These are phyloP conservation scores for Apophysomyces ossiformis DNA, from an alignment of 371 early-diverging fungal species.

Conservation along the genomic window DNA sequence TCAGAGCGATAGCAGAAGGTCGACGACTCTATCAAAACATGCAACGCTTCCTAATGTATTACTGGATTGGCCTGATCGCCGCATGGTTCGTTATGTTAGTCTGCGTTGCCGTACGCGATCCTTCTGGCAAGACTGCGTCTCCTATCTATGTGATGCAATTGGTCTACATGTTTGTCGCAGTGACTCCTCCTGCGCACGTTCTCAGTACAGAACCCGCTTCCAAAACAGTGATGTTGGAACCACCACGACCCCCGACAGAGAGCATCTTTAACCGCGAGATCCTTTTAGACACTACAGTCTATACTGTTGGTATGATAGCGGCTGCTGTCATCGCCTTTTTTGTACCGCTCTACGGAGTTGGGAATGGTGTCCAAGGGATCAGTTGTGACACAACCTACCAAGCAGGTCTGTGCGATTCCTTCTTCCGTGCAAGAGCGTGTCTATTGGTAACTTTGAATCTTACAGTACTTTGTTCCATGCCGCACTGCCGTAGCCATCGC, in stretches of 20 bases:
- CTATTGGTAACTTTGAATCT: constrained; percentile 65
- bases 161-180: constrained; percentile 31
- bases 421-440: constrained; percentile 71
- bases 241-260: constrained; percentile 75
- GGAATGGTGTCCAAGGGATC: constrained; percentile 59
- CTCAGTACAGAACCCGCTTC: constrained; percentile 84
- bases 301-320: constrained; percentile 19
- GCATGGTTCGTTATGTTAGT: constrained; percentile 62
- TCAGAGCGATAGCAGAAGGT: constrained; percentile 83
- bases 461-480: constrained; percentile 61
- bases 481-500: constrained; percentile 71
- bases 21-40: constrained; percentile 92
- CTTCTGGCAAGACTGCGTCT: constrained; percentile 76
- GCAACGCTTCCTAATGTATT: constrained; percentile 88
- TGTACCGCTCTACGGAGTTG: constrained; percentile 61
- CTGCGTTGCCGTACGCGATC: constrained; percentile 73
- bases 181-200: constrained; percentile 80
- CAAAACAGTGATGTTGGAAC: constrained; percentile 76
- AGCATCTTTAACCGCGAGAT: constrained; percentile 65
- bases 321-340: constrained; percentile 51
- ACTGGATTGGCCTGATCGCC: constrained; percentile 62
- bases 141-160: constrained; percentile 43
- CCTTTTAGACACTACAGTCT: constrained; percentile 35
- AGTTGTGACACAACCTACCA: constrained; percentile 62
- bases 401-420: constrained; percentile 59